A percentile compares a stretch with the other conserved stretches of the same genome.
Conservation (phyloP, 2,329 filamentous ascomycete genomes). For the Pseudocercospora macadamiae region DNA sequence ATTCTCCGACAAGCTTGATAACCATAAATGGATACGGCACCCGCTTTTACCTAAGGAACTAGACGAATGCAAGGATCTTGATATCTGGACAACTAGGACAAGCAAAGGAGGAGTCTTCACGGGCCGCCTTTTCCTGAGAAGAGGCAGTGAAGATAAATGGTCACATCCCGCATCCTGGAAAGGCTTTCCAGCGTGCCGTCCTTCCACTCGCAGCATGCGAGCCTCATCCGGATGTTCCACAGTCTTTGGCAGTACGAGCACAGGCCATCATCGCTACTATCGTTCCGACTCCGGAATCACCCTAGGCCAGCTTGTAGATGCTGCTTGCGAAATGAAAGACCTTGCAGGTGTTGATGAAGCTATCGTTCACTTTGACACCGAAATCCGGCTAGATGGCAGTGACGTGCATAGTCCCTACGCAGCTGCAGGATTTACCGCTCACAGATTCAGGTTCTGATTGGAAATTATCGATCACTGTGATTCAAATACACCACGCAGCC, state of each 20-base stretch:
- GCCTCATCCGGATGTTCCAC: conserved; percentile 18
- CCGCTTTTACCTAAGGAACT: conserved; percentile 7
- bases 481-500: too few species aligned
- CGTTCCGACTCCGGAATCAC: conserved; percentile 11
- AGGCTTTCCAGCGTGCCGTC: conserved; percentile 15
- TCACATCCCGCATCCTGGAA: conserved; percentile 11
- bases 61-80: conserved; percentile 4
- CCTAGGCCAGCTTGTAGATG: conserved; percentile 12
- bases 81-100: conserved; percentile 15
- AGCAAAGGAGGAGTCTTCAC: conserved; percentile 6
- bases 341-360: conserved; percentile 13
- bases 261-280: conserved; percentile 14
- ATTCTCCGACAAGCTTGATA: conserved; percentile 3
- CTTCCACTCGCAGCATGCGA: conserved; percentile 15
- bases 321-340: conserved; percentile 16
- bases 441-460: too few species aligned
- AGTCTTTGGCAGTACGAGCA: conserved; percentile 14
- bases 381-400: conserved; percentile 7
- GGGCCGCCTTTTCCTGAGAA: conserved; percentile 8
- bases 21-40: conserved; percentile 11
- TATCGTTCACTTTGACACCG: conserved; percentile 18
- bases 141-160: conserved; percentile 5
- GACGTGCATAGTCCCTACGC: background rate
- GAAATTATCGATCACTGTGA: too few species aligned
- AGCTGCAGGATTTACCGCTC: background rate